Evolutionary conservation across 352 stramenopile species (phyloP).

Genomic region (Globisporangium polare): DNA sequence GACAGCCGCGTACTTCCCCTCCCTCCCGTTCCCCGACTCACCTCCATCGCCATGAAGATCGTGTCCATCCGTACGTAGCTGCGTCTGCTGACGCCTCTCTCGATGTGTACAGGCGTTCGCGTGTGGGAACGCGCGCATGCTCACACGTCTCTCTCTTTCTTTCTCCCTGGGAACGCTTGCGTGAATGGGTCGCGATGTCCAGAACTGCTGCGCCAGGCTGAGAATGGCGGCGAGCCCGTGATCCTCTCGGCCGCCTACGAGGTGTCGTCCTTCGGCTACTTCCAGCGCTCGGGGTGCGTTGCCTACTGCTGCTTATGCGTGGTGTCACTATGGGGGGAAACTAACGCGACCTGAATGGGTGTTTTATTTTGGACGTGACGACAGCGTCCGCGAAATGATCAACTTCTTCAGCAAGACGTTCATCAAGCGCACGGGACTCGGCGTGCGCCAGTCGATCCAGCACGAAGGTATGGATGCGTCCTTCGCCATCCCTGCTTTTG

Average conservation of each 20-base stretch:
- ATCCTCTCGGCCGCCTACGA: conserved; percentile 72
- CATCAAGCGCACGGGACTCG: conserved; percentile 94
- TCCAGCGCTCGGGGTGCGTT: conserved; percentile 77
- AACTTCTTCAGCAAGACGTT: conserved; percentile 99
- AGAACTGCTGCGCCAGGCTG: conserved; percentile 73
- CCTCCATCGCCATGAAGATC: conserved; percentile 65
- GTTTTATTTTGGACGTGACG: background rate
- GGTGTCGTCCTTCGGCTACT: conserved; percentile 83
- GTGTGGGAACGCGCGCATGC: background rate
- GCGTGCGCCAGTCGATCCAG: conserved; percentile 97
- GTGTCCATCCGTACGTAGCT: conserved; percentile 67
- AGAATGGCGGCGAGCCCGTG: conserved; percentile 46
- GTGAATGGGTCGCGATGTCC: background rate
- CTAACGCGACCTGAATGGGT: no score
- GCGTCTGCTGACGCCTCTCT: background rate
- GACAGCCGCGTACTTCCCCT: background rate
- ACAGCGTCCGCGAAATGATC: conserved; percentile 96
- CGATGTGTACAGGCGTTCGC: background rate
- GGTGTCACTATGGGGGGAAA: background rate
- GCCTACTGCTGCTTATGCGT: background rate
- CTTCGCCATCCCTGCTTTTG: no score
- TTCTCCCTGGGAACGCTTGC: conserved; percentile 6
- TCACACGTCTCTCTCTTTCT: background rate
- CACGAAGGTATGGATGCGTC: conserved; percentile 81
- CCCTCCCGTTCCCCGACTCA: background rate